Conservation (phyloP, 257 asterid species). For the Penstemon barbatus region DNA sequence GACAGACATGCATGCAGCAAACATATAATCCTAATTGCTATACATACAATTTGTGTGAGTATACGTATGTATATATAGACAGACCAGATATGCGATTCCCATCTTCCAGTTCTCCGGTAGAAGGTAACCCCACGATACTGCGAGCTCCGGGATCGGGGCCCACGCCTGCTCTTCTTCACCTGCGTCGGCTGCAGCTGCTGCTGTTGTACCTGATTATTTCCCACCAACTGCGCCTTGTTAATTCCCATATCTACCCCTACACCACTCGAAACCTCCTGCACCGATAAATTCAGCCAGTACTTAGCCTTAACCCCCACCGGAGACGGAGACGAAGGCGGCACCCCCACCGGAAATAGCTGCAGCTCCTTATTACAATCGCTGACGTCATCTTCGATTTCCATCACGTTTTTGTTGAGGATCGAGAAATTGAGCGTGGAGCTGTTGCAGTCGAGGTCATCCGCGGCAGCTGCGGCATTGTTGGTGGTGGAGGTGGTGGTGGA, state of each 20-base stretch:
- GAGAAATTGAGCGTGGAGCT: constrained; percentile 77
- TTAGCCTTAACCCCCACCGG: constrained; percentile 30
- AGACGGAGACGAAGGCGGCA: constrained; percentile 20
- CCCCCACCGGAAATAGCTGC: constrained; percentile 63
- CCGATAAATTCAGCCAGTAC: constrained; percentile 71
- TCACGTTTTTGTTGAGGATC: constrained; percentile 41
- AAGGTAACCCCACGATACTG: constrained; percentile 98
- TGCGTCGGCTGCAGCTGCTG: constrained; percentile 31
- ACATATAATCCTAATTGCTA: no score
- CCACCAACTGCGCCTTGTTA: constrained; percentile 33
- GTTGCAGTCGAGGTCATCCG: constrained; percentile 53
- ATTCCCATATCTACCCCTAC: constrained; percentile 41
- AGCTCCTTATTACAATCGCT: constrained; percentile 33
- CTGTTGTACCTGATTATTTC: constrained; percentile 24
- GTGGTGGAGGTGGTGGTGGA: constrained; percentile 58
- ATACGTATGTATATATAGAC: constrained; percentile 22
- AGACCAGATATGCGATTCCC: constrained; percentile 98
- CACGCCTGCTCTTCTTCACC: constrained; percentile 90
- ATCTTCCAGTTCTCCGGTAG: constrained; percentile 93
- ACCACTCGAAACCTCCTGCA: constrained; percentile 37
- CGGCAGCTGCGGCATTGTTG: constrained; percentile 34
- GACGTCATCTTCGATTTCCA: constrained; percentile 43
- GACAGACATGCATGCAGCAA: constrained; percentile 31
- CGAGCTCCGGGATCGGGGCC: constrained; percentile 94
- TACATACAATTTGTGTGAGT: background rate